Percentiles rank a stretch among this genome's conserved stretches.
Evolutionary conservation across 306 rosid genomes (phyloP).

Genomic region (Castanea sativa): DNA sequence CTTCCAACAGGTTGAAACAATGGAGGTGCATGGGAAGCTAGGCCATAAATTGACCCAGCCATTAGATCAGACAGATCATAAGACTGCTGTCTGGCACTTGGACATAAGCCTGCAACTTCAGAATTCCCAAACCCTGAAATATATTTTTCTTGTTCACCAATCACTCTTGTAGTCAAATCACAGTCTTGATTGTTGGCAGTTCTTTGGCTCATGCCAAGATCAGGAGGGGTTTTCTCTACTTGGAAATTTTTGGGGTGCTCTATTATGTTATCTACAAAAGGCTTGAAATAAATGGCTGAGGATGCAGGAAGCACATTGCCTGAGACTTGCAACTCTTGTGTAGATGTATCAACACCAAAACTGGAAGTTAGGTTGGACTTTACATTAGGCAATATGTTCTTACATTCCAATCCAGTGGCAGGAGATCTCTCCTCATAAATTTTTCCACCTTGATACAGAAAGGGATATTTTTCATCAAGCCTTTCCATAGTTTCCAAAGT

Average conservation of each 20-base stretch:
- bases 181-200: slow-evolving; percentile 24
- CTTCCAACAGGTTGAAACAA: slow-evolving; percentile 32
- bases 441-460: slow-evolving; percentile 33
- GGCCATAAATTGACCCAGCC: slow-evolving; percentile 32
- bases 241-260: slow-evolving; percentile 24
- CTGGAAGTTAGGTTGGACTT: slow-evolving; percentile 28
- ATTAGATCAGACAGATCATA: slow-evolving; percentile 26
- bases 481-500: slow-evolving; percentile 29
- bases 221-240: slow-evolving; percentile 22
- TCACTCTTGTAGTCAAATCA: slow-evolving; percentile 34
- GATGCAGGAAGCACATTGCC: slow-evolving; percentile 30
- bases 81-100: slow-evolving; percentile 30
- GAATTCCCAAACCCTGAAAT: slow-evolving; percentile 29
- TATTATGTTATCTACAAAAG: slow-evolving; percentile 13
- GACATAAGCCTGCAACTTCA: slow-evolving; percentile 32
- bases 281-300: slow-evolving; percentile 18
- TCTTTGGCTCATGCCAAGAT: slow-evolving; percentile 27
- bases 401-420: slow-evolving; percentile 20
- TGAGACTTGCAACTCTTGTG: slow-evolving; percentile 28
- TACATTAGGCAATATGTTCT: slow-evolving; percentile 31
- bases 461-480: slow-evolving; percentile 28
- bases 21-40: slow-evolving; percentile 31
- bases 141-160: slow-evolving; percentile 30
- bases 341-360: slow-evolving; percentile 11
- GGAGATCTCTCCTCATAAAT: slow-evolving; percentile 37